Evolutionary conservation across 1,284 basidiomycete species (phyloP).

Genomic region (Entoloma clypeatum): DNA sequence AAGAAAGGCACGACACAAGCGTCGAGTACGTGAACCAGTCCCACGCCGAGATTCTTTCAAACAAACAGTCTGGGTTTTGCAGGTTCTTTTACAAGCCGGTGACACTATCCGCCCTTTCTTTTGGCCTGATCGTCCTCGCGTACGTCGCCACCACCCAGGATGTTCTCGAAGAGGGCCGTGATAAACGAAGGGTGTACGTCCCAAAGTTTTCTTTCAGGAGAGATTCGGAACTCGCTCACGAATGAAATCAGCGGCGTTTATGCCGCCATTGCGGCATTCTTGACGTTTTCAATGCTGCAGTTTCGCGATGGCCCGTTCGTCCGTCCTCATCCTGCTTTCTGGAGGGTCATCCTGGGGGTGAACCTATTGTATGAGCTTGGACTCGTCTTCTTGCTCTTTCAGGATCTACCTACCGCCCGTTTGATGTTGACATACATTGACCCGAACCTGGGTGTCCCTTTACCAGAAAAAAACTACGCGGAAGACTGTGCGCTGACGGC

Average conservation of each 20-base stretch:
- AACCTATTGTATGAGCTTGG: constrained; percentile 79
- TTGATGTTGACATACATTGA: constrained; percentile 76
- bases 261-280: constrained; percentile 65
- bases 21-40: constrained; percentile 56
- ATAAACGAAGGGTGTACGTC: constrained; percentile 73
- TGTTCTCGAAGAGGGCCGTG: constrained; percentile 71
- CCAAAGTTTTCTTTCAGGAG: constrained; percentile 11
- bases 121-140: constrained; percentile 61
- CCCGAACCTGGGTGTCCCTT: constrained; percentile 61
- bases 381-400: constrained; percentile 79
- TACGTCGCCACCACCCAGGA: constrained; percentile 79
- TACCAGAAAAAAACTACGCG: constrained; percentile 81
- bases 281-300: constrained; percentile 79
- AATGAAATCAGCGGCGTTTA: constrained; percentile 60
- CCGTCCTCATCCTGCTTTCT: constrained; percentile 72
- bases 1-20: constrained; percentile 76
- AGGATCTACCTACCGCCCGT: constrained; percentile 75
- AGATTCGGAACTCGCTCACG: constrained; percentile 13
- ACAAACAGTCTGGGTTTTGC: constrained; percentile 2
- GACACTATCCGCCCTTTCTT: constrained; percentile 66
- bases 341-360: constrained; percentile 70
- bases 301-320: constrained; percentile 82
- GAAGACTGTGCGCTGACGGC: constrained; percentile 71
- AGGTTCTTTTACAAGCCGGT: constrained; percentile 84
- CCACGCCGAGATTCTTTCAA: too few species aligned